phyloP scores from a whole-genome alignment of 2,329 filamentous ascomycete species.

The Coniochaeta pulveracea region DNA sequence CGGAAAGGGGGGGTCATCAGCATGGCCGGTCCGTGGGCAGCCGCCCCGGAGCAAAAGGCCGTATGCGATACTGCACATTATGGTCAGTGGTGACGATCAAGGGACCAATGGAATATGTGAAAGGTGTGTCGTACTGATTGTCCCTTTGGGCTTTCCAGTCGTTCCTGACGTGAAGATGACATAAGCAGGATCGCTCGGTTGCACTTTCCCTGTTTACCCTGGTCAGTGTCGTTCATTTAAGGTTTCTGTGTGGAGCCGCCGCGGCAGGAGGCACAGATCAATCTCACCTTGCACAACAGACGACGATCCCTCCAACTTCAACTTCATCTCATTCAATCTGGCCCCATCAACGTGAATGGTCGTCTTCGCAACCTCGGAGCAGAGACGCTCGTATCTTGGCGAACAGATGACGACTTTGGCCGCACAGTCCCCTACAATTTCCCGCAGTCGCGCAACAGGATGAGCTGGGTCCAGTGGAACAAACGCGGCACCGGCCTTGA shows the following conservation, averaged over 20 bases:
- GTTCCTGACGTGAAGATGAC: conserved; percentile 31
- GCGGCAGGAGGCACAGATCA: background rate
- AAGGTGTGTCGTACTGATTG: conserved; percentile 17
- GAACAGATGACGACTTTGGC: conserved; percentile 11
- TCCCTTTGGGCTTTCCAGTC: conserved; percentile 35
- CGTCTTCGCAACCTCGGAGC: conserved; percentile 5
- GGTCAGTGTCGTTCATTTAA: background rate
- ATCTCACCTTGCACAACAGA: background rate
- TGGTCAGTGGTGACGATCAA: background rate
- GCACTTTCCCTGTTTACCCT: background rate
- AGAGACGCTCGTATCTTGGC: conserved; percentile 8
- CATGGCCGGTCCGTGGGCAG: conserved; percentile 7
- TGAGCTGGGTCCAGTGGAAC: conserved; percentile 5
- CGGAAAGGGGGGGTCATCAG: conserved; percentile 4
- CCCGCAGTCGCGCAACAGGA: conserved; percentile 9
- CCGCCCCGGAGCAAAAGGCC: conserved; percentile 11
- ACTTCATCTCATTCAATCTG: conserved; percentile 5
- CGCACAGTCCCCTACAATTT: conserved; percentile 10
- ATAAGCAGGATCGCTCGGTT: conserved; percentile 11
- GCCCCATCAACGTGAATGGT: conserved; percentile 6
- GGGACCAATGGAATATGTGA: background rate
- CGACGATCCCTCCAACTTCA: background rate
- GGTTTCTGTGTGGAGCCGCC: background rate
- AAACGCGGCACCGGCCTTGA: conserved; percentile 4
- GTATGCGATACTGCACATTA: conserved; percentile 8